Conservation (phyloP, 371 early-diverging fungal species). For the Mortierella sp. region DNA sequence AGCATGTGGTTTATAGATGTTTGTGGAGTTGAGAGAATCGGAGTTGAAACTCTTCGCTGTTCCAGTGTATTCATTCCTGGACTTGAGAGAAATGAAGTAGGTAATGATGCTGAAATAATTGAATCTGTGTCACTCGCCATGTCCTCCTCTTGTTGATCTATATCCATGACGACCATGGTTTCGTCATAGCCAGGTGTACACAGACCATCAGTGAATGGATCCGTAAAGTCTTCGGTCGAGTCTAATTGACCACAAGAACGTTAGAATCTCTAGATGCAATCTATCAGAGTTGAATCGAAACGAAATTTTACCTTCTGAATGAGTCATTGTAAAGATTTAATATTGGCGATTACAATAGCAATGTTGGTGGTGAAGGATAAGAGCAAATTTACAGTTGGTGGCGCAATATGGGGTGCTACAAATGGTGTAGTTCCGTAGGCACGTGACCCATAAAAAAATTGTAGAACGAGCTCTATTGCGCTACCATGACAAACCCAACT, state of each 20-base stretch:
- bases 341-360: not conserved
- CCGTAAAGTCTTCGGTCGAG: not conserved
- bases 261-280: not conserved
- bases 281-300: not conserved
- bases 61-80: conserved; percentile 9
- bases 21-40: conserved; percentile 27
- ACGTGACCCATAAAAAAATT: no score
- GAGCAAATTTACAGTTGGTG: not conserved
- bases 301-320: conserved; percentile 1
- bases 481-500: no score
- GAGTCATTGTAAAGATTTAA: conserved; percentile 2
- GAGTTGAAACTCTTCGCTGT: conserved; percentile 22
- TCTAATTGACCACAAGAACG: not conserved
- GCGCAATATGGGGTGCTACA: no score
- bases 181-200: not conserved
- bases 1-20: conserved; percentile 12
- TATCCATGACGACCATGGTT: conserved; percentile 18
- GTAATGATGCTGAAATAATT: conserved; percentile 33
- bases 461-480: no score
- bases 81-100: conserved; percentile 25
- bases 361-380: not conserved
- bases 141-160: conserved; percentile 22
- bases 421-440: no score
- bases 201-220: conserved; percentile 8
- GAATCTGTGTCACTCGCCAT: conserved; percentile 21